A percentile compares a stretch with the other conserved stretches of the same genome.
Evolutionary conservation across 108 stramenopile genomes (phyloP).

Genomic region (Licmophora abbreviata): DNA sequence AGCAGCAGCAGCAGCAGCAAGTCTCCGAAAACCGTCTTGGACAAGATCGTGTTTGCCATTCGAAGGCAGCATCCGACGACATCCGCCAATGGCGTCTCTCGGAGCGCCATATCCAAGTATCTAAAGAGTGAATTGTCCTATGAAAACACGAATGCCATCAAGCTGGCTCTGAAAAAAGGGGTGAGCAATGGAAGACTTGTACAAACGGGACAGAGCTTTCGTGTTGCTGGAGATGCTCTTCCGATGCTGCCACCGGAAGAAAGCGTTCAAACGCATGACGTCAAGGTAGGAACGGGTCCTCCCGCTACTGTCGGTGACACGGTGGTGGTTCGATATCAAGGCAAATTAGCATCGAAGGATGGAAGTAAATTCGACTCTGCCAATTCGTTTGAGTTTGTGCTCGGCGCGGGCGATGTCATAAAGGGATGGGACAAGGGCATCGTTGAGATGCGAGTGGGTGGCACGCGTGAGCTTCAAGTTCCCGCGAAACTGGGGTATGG

Average conservation of each 20-base stretch:
- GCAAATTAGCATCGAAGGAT: conserved; percentile 49
- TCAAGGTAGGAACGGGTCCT: conserved; percentile 17
- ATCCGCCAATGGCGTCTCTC: conserved; percentile 68
- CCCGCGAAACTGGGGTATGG: conserved; percentile 90
- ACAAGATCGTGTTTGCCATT: conserved; percentile 72
- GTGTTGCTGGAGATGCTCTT: conserved; percentile 45
- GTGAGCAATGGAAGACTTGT: conserved; percentile 40
- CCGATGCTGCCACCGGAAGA: conserved; percentile 9
- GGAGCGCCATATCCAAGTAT: conserved; percentile 62
- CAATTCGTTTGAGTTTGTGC: conserved; percentile 48
- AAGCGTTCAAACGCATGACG: conserved; percentile 32
- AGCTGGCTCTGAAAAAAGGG: conserved; percentile 63
- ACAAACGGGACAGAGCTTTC: conserved; percentile 71
- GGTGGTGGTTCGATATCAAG: conserved; percentile 66
- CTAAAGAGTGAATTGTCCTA: conserved; percentile 59
- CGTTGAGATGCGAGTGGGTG: conserved; percentile 80
- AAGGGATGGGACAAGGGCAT: conserved; percentile 87
- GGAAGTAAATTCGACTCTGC: conserved; percentile 59
- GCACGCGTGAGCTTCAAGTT: conserved; percentile 71
- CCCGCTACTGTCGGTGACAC: conserved; percentile 47
- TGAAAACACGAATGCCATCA: conserved; percentile 50
- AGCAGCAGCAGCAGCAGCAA: too few relatives aligned
- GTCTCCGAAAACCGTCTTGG: conserved; percentile 50
- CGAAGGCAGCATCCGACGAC: conserved; percentile 22
- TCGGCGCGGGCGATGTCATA: conserved; percentile 84